Conservation (phyloP, 2,329 filamentous ascomycete species). For the Monosporascus sp. region DNA sequence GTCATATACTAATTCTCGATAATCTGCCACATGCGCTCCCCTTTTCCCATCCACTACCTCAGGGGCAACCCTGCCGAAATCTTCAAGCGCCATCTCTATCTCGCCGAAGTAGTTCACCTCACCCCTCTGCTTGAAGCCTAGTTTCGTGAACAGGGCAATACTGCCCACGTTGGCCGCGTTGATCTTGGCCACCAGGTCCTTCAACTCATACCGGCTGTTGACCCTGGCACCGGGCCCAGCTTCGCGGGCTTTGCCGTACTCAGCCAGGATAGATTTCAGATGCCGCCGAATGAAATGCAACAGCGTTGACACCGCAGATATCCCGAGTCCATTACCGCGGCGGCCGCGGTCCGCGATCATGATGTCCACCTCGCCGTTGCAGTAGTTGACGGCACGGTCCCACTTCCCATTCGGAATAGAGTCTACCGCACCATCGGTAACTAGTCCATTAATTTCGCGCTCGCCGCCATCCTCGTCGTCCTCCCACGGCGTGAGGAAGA, state of each 20-base stretch:
- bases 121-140: constrained; percentile 49
- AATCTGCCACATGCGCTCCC: constrained; percentile 1
- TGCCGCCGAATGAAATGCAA: constrained; percentile 61
- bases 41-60: neutral
- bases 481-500: constrained; percentile 67
- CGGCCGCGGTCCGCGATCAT: constrained; percentile 24
- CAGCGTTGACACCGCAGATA: constrained; percentile 57
- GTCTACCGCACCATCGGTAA: constrained; percentile 13
- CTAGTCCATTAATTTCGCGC: constrained; percentile 8
- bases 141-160: constrained; percentile 43
- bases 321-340: constrained; percentile 20
- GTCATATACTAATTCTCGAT: constrained; percentile 11
- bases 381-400: constrained; percentile 43
- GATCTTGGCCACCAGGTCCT: constrained; percentile 53
- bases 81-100: constrained; percentile 43
- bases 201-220: constrained; percentile 27
- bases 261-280: constrained; percentile 48
- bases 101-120: constrained; percentile 57
- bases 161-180: constrained; percentile 51
- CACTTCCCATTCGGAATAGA: constrained; percentile 54
- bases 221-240: constrained; percentile 2
- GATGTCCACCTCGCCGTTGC: constrained; percentile 26
- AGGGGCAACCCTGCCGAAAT: constrained; percentile 12
- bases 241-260: constrained; percentile 36
- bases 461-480: constrained; percentile 36